Evolutionary conservation across 1,284 basidiomycete genomes (phyloP), one percentile per base, ranked within the genome.

Genomic region (Tilletia walkeri): DNA sequence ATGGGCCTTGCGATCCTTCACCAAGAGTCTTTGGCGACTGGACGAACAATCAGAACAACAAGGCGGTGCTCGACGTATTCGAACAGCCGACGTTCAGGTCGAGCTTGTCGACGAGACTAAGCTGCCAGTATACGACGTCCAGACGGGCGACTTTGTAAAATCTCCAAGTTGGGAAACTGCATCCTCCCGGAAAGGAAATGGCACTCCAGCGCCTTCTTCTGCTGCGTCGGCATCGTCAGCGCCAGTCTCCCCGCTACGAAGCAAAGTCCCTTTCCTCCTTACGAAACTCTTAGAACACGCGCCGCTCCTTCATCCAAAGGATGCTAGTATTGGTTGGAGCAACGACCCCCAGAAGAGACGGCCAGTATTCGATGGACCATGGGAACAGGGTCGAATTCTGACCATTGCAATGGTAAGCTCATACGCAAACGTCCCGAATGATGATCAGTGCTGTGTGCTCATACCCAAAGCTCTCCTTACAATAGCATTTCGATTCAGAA

Each of bases 301-400:
- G 0, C 81, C 81, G 7, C 75, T 83, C 9, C 66, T 81, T n/a
- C 82, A 83, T 41, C 82, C 82, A 2, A 72, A 72, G 9, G 72
- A 80, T 18, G 74, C 80, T 10, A 36, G 59, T 65, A 70, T 76
- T n/a, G 72, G 73, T 1, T 59, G 63, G 36, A 24, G 71, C 54
- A 18, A 30, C 30, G 69, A 75, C 34, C 61, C 24, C 6, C 2
- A 66, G 45, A n/a, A 56, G 38, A 48, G 50, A 20, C 18, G 41
- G 18, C 34, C 36, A 5, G 36, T 63, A 16, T 63, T 16, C 14
- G 30, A 34, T 4, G 59, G 36, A 6, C 14, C 34, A 4, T 63
- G 59, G 59, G 18, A 7, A 7, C 30, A 24, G 1, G 59, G 59
- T 16, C 30, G 16, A 14, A 20, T 63, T 4, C 2, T 63, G 36